These are phyloP conservation scores for Fagopyrum homotropicum DNA, from an alignment of 148 eudicot species.

Conservation along the genomic window DNA sequence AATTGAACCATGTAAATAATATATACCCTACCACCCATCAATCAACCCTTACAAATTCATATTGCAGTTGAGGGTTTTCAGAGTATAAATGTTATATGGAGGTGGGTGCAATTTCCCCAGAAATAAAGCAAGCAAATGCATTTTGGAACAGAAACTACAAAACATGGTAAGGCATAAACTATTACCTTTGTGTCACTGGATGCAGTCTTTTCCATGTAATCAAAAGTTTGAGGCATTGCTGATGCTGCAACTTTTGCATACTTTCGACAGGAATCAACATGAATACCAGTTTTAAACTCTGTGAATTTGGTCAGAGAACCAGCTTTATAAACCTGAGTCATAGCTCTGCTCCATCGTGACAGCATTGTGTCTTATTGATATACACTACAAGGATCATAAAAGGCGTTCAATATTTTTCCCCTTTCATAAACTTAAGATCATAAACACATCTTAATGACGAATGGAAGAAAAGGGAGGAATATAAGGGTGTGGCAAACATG, in stretches of 20 bases:
- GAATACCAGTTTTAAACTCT: slow-evolving; percentile 19
- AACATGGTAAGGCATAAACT: slow-evolving; percentile 8
- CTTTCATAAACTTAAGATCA: background rate
- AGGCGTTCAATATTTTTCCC: background rate
- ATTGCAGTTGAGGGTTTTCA: background rate
- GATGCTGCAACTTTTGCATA: slow-evolving; percentile 42
- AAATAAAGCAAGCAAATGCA: slow-evolving; percentile 1
- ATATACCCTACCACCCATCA: slow-evolving; percentile 2
- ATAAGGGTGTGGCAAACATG: background rate
- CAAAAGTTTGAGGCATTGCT: slow-evolving; percentile 21
- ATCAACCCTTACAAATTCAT: background rate
- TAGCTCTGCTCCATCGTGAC: slow-evolving; percentile 48
- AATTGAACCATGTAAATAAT: background rate
- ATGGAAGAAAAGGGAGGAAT: background rate
- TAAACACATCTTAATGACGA: background rate
- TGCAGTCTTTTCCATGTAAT: slow-evolving; percentile 22
- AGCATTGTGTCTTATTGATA: slow-evolving; percentile 28
- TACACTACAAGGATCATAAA: background rate
- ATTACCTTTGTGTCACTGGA: slow-evolving; percentile 26
- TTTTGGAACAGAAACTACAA: slow-evolving; percentile 1
- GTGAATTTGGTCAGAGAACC: slow-evolving; percentile 20
- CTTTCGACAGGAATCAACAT: slow-evolving; percentile 21
- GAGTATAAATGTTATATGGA: background rate
- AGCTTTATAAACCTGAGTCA: slow-evolving; percentile 29
- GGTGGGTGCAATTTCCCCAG: background rate